Evolutionary conservation across 441 rosid genomes (phyloP).

Genomic region (Breynia disticha): DNA sequence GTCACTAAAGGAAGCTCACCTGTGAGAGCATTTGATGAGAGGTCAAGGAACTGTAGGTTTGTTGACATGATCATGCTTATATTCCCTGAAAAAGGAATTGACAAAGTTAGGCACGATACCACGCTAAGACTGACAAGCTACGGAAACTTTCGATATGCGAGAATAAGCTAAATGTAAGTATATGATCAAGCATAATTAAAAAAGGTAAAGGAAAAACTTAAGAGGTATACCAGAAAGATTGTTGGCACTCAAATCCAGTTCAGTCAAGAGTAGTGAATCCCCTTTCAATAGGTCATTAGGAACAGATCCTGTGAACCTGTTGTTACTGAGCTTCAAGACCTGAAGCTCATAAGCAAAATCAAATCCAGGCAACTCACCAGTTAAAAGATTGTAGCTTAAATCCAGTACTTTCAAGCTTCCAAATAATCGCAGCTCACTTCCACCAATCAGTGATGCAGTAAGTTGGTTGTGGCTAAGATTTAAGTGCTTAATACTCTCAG

Average conservation of each 20-base stretch:
- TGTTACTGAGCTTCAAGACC: constrained; percentile 83
- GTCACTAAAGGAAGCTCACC: constrained; percentile 90
- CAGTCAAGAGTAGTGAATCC: constrained; percentile 68
- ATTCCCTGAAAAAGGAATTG: constrained; percentile 50
- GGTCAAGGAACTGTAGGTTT: constrained; percentile 53
- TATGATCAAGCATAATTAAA: not conserved
- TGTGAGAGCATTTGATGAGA: constrained; percentile 64
- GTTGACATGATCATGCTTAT: constrained; percentile 74
- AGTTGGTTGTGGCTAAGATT: constrained; percentile 87
- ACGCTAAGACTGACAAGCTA: constrained; percentile 3
- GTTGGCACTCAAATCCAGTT: constrained; percentile 83
- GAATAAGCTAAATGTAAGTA: not conserved
- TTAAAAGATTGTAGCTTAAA: constrained; percentile 77
- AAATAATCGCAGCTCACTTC: constrained; percentile 51
- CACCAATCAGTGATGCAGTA: constrained; percentile 67
- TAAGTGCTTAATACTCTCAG: constrained; percentile 63
- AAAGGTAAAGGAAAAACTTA: constrained; percentile 11
- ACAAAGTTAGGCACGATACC: constrained; percentile 9
- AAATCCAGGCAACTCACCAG: constrained; percentile 93
- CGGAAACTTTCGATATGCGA: not conserved
- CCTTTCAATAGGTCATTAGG: constrained; percentile 85
- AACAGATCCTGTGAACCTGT: constrained; percentile 68
- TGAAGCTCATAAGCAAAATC: constrained; percentile 82
- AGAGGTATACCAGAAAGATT: constrained; percentile 72
- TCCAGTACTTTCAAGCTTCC: constrained; percentile 70